phyloP scores from a whole-genome alignment of 2,329 filamentous ascomycete species.

The Fusarium robinianum region DNA sequence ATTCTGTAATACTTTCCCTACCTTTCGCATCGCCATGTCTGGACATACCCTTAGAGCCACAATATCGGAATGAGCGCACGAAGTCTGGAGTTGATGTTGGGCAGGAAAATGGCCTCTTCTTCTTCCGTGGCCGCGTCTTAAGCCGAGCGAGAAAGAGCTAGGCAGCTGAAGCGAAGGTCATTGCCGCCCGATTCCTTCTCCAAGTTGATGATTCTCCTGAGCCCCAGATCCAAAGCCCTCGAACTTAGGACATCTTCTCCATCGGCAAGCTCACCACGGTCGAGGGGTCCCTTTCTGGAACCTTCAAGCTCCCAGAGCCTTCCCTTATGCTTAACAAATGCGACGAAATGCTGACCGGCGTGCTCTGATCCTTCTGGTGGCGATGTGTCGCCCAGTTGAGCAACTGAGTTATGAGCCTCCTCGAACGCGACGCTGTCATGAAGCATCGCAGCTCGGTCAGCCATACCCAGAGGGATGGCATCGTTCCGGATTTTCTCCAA shows the following conservation, averaged over 20 bases:
- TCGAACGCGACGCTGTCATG: slow-evolving; percentile 1
- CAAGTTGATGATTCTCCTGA: too few relatives aligned
- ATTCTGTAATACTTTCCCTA: too few relatives aligned
- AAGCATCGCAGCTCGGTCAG: slow-evolving; percentile 1
- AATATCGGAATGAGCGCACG: too few relatives aligned
- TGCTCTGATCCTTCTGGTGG: background rate
- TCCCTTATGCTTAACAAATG: slow-evolving; percentile 14
- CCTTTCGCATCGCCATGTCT: too few relatives aligned
- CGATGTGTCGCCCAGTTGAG: slow-evolving; percentile 7
- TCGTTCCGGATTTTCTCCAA: slow-evolving; percentile 61
- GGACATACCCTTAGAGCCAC: too few relatives aligned
- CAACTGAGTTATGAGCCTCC: slow-evolving; percentile 2
- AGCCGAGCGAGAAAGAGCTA: too few relatives aligned
- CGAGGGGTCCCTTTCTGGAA: slow-evolving; percentile 15
- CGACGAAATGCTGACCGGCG: slow-evolving; percentile 13
- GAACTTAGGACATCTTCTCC: slow-evolving; percentile 16
- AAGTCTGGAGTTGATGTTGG: too few relatives aligned
- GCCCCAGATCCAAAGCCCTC: slow-evolving; percentile 5
- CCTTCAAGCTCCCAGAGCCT: slow-evolving; percentile 24
- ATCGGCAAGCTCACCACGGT: slow-evolving; percentile 7
- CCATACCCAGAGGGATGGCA: slow-evolving; percentile 55
- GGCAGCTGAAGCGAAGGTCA: too few relatives aligned
- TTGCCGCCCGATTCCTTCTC: too few relatives aligned
- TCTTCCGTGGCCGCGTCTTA: too few relatives aligned
- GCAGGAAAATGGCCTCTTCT: too few relatives aligned